phyloP scores from a whole-genome alignment of 306 rosid species.

The Quercus mongolica region DNA sequence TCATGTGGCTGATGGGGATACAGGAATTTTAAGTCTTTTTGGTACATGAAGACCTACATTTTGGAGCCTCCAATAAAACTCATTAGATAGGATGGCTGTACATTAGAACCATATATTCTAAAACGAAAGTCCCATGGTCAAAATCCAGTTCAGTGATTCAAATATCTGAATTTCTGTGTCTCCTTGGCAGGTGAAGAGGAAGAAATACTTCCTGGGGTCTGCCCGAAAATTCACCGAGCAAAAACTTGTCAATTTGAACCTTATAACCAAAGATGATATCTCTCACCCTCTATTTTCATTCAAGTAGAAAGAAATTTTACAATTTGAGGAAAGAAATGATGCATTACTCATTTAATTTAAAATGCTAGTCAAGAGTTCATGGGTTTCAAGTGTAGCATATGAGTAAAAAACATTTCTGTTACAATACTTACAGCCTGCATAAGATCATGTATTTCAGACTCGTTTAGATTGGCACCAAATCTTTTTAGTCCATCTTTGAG shows the following conservation, averaged over 20 bases:
- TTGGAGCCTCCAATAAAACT: no score
- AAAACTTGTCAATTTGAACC: not conserved
- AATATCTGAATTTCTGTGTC: not conserved
- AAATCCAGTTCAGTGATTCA: not conserved
- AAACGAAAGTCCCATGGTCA: not conserved
- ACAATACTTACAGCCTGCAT: conserved; percentile 72
- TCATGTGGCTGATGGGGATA: not conserved
- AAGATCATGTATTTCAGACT: conserved; percentile 73
- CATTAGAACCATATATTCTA: no score
- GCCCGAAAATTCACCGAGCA: not conserved
- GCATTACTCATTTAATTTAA: not conserved
- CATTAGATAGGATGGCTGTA: no score
- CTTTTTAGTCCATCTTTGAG: conserved; percentile 70
- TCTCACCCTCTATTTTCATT: no score
- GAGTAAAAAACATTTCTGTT: not conserved
- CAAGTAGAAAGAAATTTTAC: no score
- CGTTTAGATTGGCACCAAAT: conserved; percentile 74
- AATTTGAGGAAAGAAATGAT: not conserved
- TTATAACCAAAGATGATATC: not conserved
- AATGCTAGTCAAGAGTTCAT: not conserved
- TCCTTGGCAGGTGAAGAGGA: not conserved
- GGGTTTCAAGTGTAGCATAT: not conserved
- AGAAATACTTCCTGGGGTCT: not conserved
- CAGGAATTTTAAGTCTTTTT: not conserved
- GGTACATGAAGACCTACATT: no score